Base-by-base conservation (phyloP, 768 basidiomycete species). In the Tulasnella sp. region DNA sequence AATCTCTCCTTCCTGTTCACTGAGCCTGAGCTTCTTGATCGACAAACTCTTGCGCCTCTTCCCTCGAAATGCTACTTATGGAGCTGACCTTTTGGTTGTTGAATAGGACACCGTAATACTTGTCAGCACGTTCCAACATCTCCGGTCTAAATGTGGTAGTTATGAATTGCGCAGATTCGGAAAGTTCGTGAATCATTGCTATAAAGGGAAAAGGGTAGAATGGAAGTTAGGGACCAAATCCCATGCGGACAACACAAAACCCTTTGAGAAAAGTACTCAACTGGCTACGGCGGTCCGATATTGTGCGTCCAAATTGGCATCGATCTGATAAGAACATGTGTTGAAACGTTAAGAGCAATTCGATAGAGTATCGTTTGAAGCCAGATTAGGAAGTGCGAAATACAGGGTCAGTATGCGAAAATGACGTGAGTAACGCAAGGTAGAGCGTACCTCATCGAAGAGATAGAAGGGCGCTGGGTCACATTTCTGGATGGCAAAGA, bases 401-500 rank as follows among this genome's bases (percentile, higher is more conserved):
- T 19, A 37, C 29, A 29, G 42, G 49, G 50, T 31, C 31, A 25
- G 15, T 15, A 41, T 43, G 19, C 45, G 43, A 12, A 45, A 16
- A 15, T 19, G 12, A 44, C 25, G n/a, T 31, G 15, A 19, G 28
- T 33, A n/a, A 55, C 3, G 4, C 3, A 34, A 55, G 58, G 20
- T 54, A 81, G 72, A n/a, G n/a, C n/a, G n/a, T n/a, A n/a, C n/a
- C n/a, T 98, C 95, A 62, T 99, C 95, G 60, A 99, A 98, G n/a
- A 99, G 73, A 65, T 98, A 98, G 70, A 99, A 99, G 1, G 95
- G 95, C 0, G 95, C 93, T 1, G 95, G 95, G 61, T 99, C 95
- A 62, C 93, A 98, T 66, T 95, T 96, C 67, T 99, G 95, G 58
- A 98, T 98, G 13, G 93, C 90, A 61, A 99, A 98, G 22, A 99